Percentiles rank a stretch among this genome's conserved stretches.
Evolutionary conservation across 2,329 filamentous ascomycete genomes (phyloP).

Genomic region (Thielaviopsis ethacetica): DNA sequence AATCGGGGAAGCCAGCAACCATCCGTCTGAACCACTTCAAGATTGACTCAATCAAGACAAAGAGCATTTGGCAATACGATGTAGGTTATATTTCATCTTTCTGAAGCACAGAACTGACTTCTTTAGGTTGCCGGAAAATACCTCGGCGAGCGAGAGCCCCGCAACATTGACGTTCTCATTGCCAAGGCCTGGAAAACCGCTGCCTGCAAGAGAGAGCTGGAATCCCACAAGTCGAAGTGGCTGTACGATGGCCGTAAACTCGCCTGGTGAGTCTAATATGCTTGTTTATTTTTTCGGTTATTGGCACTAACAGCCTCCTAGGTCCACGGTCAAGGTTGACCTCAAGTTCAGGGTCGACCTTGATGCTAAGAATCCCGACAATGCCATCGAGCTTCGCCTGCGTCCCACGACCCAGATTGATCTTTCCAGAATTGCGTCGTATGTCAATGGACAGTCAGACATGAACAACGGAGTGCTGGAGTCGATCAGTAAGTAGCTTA

Average conservation of each 20-base stretch:
- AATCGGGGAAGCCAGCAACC: neutral
- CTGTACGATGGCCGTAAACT: constrained; percentile 74
- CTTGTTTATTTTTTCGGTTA: neutral
- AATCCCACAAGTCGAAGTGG: constrained; percentile 32
- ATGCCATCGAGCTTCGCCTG: constrained; percentile 45
- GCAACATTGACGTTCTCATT: constrained; percentile 36
- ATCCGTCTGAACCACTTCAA: constrained; percentile 58
- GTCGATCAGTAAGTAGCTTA: constrained; percentile 40
- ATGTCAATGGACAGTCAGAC: constrained; percentile 41
- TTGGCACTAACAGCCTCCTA: constrained; percentile 13
- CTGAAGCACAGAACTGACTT: neutral
- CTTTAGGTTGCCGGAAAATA: constrained; percentile 9
- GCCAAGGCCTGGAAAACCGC: constrained; percentile 62
- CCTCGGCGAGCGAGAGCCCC: constrained; percentile 6
- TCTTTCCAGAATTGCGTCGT: constrained; percentile 47
- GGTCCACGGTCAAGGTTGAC: constrained; percentile 24
- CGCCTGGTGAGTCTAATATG: constrained; percentile 47
- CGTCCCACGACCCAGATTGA: constrained; percentile 50
- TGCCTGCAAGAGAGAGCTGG: constrained; percentile 37
- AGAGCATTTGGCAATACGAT: constrained; percentile 68
- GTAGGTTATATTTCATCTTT: constrained; percentile 32
- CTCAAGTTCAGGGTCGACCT: constrained; percentile 51
- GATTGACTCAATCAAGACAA: constrained; percentile 41
- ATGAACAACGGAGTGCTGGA: constrained; percentile 57
- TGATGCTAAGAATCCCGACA: constrained; percentile 33